These are phyloP conservation scores for Tulasnella sp. DNA, from an alignment of 768 basidiomycete species.

Conservation along the genomic window DNA sequence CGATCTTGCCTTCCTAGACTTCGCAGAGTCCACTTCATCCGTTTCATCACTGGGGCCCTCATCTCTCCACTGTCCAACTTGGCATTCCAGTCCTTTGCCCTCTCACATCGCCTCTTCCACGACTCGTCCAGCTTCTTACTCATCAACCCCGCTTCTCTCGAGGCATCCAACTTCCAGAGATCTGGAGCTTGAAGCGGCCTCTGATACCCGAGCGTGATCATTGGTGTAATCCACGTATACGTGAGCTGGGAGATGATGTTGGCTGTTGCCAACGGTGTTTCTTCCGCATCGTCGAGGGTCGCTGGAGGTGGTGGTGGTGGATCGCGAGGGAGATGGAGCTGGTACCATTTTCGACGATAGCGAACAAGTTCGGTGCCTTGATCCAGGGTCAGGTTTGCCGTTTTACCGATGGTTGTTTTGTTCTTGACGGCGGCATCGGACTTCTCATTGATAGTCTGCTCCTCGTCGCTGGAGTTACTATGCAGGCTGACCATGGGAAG, in stretches of 20 bases:
- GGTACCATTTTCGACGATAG: constrained; percentile 19
- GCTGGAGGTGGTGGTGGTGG: constrained; percentile 44
- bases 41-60: constrained; percentile 18
- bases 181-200: constrained; percentile 72
- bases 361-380: not conserved
- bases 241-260: constrained; percentile 33
- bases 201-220: constrained; percentile 63
- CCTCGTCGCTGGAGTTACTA: too few species aligned
- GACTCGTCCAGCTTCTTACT: constrained; percentile 24
- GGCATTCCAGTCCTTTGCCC: constrained; percentile 29
- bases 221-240: constrained; percentile 38
- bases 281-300: constrained; percentile 47
- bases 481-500: too few species aligned
- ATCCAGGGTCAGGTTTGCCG: not conserved
- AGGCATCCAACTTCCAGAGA: constrained; percentile 52
- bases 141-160: constrained; percentile 37
- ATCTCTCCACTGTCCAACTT: constrained; percentile 27
- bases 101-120: constrained; percentile 22
- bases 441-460: too few species aligned
- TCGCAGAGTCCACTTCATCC: constrained; percentile 16
- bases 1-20: constrained; percentile 6
- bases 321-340: constrained; percentile 44
- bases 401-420: too few species aligned
- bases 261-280: constrained; percentile 49
- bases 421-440: too few species aligned